phyloP scores from a whole-genome alignment of 1,139 yeast species.

The Saccharomycopsis crataegensis region DNA sequence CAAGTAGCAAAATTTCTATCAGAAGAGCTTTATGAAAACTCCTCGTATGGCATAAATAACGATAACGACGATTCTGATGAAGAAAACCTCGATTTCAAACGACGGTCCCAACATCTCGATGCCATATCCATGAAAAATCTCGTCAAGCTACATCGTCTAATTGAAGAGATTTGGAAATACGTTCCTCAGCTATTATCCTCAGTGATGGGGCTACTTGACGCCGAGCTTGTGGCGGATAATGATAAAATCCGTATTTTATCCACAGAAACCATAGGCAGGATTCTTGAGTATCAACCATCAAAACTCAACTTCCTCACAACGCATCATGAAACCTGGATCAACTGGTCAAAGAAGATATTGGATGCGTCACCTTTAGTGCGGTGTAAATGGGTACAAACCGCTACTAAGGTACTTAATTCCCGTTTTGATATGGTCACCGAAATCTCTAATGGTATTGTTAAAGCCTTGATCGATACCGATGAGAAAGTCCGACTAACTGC shows the following conservation, averaged over 20 bases:
- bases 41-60: slow-evolving; percentile 18
- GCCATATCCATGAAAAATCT: slow-evolving; percentile 38
- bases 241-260: slow-evolving; percentile 58
- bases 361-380: slow-evolving; percentile 65
- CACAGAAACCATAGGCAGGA: slow-evolving; percentile 64
- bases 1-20: slow-evolving; percentile 76
- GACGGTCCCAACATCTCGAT: neutral
- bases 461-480: slow-evolving; percentile 68
- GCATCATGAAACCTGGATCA: slow-evolving; percentile 56
- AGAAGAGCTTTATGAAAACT: slow-evolving; percentile 52
- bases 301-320: slow-evolving; percentile 51
- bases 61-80: slow-evolving; percentile 28
- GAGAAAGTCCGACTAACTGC: slow-evolving; percentile 65
- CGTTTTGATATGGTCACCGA: slow-evolving; percentile 45
- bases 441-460: slow-evolving; percentile 51
- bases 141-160: slow-evolving; percentile 52
- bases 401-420: slow-evolving; percentile 38
- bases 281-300: slow-evolving; percentile 45
- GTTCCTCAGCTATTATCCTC: slow-evolving; percentile 71
- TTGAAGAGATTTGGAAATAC: slow-evolving; percentile 66
- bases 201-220: slow-evolving; percentile 73
- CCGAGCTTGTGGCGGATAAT: slow-evolving; percentile 71
- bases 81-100: slow-evolving; percentile 24
- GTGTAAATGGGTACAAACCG: slow-evolving; percentile 58
- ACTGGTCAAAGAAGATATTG: slow-evolving; percentile 69